Conservation (phyloP, 2,329 filamentous ascomycete genomes). For the Alternaria viburni region DNA sequence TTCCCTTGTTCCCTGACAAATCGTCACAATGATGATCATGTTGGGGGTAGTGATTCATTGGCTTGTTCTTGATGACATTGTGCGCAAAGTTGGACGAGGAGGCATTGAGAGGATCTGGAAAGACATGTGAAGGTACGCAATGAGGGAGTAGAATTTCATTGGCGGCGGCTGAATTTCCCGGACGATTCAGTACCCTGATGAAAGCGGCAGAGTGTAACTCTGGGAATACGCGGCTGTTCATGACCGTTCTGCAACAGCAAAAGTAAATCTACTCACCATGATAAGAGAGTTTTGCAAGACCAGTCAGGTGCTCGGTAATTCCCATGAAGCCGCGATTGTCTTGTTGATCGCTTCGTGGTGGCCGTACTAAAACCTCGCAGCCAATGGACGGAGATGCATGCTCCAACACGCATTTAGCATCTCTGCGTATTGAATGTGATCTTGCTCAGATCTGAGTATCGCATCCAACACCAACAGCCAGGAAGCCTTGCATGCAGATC, state of each 20-base stretch:
- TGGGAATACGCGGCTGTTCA: not conserved
- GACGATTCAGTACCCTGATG: not conserved
- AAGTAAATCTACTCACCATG: not conserved
- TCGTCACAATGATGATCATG: not conserved
- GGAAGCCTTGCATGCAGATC: not conserved
- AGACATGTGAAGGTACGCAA: not conserved
- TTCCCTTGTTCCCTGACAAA: not conserved
- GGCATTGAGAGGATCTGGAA: not conserved
- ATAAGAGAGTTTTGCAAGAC: not conserved
- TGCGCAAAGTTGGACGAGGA: not conserved
- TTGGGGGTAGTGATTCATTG: not conserved
- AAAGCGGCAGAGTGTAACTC: not conserved
- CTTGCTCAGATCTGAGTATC: not conserved
- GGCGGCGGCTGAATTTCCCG: not conserved
- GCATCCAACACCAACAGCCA: not conserved
- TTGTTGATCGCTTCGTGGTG: not conserved
- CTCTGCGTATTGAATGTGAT: not conserved
- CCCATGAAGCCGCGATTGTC: not conserved
- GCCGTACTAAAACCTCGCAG: not conserved
- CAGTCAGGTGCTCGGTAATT: not conserved
- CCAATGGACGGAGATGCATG: not conserved
- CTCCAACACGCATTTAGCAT: not conserved
- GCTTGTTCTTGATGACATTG: not conserved
- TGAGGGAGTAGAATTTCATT: not conserved
- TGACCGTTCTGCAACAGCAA: not conserved